phyloP scores from a whole-genome alignment of 176 grass and related monocot genomes.

The Hyparrhenia diplandra region DNA sequence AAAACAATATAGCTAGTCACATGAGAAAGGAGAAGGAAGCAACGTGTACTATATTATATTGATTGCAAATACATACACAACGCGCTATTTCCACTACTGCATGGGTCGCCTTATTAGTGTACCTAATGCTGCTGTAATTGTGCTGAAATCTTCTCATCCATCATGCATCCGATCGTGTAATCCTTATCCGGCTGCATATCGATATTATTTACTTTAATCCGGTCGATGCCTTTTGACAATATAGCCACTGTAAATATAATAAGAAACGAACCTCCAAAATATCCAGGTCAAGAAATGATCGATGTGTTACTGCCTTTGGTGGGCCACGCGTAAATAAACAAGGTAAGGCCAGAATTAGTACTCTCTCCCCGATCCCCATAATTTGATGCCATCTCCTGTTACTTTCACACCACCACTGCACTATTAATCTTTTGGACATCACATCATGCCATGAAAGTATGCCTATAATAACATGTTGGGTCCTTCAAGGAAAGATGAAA shows the following conservation, averaged over 20 bases:
- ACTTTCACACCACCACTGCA: constrained; percentile 7
- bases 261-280: background rate
- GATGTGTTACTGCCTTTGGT: background rate
- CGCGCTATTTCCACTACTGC: background rate
- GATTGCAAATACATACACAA: background rate
- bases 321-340: background rate
- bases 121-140: background rate
- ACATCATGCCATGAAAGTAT: constrained; percentile 32
- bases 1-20: no score
- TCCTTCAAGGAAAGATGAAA: background rate
- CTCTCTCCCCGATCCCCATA: background rate
- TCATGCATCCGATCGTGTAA: no score
- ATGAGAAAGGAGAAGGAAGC: background rate
- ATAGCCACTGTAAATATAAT: no score
- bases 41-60: no score
- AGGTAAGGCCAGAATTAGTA: background rate
- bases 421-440: constrained; percentile 42
- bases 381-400: constrained; percentile 18
- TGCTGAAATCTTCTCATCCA: background rate
- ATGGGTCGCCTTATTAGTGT: no score
- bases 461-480: background rate
- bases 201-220: no score
- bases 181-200: no score
- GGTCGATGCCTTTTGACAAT: no score
- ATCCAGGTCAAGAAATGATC: background rate